Evolutionary conservation across 1,284 basidiomycete genomes (phyloP), one percentile per base, ranked within the genome.

Genomic region (Singerocomus rubriflavus): DNA sequence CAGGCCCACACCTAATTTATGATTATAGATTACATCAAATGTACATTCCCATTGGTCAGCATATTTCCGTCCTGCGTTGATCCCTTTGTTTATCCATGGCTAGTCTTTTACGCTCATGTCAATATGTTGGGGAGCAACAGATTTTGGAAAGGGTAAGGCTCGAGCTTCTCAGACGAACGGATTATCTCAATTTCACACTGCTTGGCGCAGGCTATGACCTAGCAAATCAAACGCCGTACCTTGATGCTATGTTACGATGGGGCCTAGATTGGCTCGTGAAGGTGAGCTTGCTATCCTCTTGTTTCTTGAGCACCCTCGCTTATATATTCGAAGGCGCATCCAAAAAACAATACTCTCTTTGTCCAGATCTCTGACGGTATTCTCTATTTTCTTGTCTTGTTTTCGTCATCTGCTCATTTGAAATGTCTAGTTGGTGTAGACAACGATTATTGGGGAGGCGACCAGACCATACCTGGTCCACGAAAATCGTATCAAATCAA

Each of bases 201-300:
- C 2, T 38, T 37, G 34, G 13, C n/a, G 25, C 55, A 81, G 93
- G 88, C 4, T 96, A 92, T 65, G 88, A 91, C 53, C 59, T 82
- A 39, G 81, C 89, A 40, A 87, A 88, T 48, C 93, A 96, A 69
- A 93, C 92, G 1, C 80, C 84, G 2, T 96, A 96, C 66, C 81
- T 96, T 21, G 93, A 96, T 61, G 80, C 82, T 52, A 91, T 88
- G 74, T 69, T 94, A 41, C 82, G 93, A 51, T 95, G 91, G 89
- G 88, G 92, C 27, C 79, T 93, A 41, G 89, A 93, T 69, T 97
- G 92, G 91, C 72, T 96, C 40, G 88, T 93, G 45, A 92, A 90
- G 74, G 91, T 87, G 53, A 57, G 72, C 57, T 16, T 21, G 12
- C 12, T 51, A 14, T 38, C 32, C 30, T 45, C 46, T 29, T 9